A percentile compares a stretch with the other conserved stretches of the same genome.
phyloP scores from a whole-genome alignment of 2,329 filamentous ascomycete genomes.

The Trichoderma citrinoviride region DNA sequence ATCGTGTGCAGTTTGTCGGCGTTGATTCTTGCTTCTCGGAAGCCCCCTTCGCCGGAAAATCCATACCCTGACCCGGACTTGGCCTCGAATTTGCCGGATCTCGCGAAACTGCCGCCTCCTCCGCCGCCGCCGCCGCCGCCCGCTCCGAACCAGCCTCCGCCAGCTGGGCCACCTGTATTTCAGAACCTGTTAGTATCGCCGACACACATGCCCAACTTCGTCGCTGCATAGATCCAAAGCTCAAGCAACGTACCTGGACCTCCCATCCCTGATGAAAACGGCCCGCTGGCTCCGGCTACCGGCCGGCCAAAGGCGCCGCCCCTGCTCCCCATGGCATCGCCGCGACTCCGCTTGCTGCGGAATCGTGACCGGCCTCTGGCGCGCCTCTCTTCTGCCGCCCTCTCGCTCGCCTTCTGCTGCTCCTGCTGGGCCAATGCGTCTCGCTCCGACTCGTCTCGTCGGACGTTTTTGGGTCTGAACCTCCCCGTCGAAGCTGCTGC shows the following conservation, averaged over 20 bases:
- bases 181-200: constrained; percentile 1
- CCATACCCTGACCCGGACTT: constrained; percentile 43
- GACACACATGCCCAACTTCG: not conserved
- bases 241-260: constrained; percentile 25
- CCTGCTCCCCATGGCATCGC: constrained; percentile 44
- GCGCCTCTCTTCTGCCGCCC: constrained; percentile 41
- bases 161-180: constrained; percentile 25
- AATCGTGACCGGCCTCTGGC: constrained; percentile 41
- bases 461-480: constrained; percentile 49
- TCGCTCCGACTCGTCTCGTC: constrained; percentile 51
- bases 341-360: constrained; percentile 44
- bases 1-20: constrained; percentile 53
- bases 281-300: constrained; percentile 39
- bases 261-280: constrained; percentile 37
- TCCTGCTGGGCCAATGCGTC: constrained; percentile 46
- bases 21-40: constrained; percentile 52
- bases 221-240: no score
- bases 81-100: constrained; percentile 36
- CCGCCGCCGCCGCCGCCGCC: constrained; percentile 33
- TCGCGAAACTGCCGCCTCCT: constrained; percentile 32
- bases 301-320: constrained; percentile 37
- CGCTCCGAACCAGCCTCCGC: constrained; percentile 33
- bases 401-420: constrained; percentile 42
- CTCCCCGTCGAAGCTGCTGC: constrained; percentile 38
- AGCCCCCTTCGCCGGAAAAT: constrained; percentile 33